These are phyloP conservation scores for Alternaria brassicae DNA, from an alignment of 2,329 filamentous ascomycete genomes.

Conservation along the genomic window DNA sequence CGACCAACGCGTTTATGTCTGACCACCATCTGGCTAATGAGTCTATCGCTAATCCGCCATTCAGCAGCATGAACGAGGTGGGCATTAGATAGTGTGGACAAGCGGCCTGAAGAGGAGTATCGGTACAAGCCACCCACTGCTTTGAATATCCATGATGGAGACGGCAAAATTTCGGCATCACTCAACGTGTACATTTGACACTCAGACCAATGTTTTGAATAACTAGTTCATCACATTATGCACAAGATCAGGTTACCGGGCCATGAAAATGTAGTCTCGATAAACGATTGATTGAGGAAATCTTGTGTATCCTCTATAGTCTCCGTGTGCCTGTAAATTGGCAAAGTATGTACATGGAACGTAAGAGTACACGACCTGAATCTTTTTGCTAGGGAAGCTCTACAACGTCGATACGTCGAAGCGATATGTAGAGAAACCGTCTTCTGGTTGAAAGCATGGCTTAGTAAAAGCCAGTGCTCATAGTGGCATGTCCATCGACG, in stretches of 20 bases:
- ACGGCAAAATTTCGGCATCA: no score
- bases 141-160: no score
- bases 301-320: neutral
- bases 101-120: no score
- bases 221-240: neutral
- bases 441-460: neutral
- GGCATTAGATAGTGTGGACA: no score
- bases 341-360: slow-evolving; percentile 15
- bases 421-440: neutral
- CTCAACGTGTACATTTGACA: neutral
- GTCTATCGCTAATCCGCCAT: no score
- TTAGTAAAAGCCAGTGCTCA: slow-evolving; percentile 13
- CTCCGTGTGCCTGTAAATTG: neutral
- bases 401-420: neutral
- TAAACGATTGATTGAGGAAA: slow-evolving; percentile 1
- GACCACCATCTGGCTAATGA: no score
- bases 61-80: no score
- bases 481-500: slow-evolving; percentile 13
- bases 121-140: no score
- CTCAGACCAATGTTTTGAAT: neutral
- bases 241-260: neutral
- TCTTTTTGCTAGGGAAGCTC: neutral
- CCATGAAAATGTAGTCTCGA: neutral
- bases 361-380: neutral
- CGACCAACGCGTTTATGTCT: no score